Conservation (phyloP, 371 early-diverging fungal species). For the Circinella umbellata region DNA sequence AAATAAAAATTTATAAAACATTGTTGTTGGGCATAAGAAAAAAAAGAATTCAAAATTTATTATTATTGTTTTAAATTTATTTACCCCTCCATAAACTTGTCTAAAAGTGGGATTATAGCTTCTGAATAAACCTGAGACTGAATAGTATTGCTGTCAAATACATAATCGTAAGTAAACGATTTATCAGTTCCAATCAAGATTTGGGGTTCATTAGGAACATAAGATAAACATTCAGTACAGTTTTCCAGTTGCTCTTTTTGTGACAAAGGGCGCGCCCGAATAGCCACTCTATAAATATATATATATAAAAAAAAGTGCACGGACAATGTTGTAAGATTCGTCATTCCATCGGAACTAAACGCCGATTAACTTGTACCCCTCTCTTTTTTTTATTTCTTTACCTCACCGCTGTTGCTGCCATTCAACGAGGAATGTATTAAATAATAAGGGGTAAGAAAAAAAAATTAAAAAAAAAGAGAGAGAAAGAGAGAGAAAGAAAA, state of each 20-base stretch:
- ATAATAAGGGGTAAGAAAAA: no score
- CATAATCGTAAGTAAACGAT: slow-evolving; percentile 89
- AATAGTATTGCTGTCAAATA: slow-evolving; percentile 72
- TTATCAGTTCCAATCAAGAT: slow-evolving; percentile 72
- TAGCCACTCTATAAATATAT: slow-evolving; percentile 66
- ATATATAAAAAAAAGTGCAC: background rate
- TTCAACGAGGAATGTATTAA: background rate
- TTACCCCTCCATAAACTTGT: slow-evolving; percentile 90
- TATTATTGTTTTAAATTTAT: no score
- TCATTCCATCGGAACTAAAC: slow-evolving; percentile 1
- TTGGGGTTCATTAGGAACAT: slow-evolving; percentile 70
- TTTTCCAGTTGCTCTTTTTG: slow-evolving; percentile 78
- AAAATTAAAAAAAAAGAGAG: no score
- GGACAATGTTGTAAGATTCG: background rate
- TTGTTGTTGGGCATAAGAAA: no score
- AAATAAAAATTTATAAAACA: no score
- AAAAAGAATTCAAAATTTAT: no score
- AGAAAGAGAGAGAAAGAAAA: no score
- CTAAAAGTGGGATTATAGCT: slow-evolving; percentile 76
- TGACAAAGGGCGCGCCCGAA: slow-evolving; percentile 83
- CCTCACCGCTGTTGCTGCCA: slow-evolving; percentile 19
- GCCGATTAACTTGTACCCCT: background rate
- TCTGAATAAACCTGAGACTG: slow-evolving; percentile 80
- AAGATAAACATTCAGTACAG: slow-evolving; percentile 74
- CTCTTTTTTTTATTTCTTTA: background rate